Base-by-base conservation (phyloP, 2,329 filamentous ascomycete genomes). In the Chaetomiaceae sp. region DNA sequence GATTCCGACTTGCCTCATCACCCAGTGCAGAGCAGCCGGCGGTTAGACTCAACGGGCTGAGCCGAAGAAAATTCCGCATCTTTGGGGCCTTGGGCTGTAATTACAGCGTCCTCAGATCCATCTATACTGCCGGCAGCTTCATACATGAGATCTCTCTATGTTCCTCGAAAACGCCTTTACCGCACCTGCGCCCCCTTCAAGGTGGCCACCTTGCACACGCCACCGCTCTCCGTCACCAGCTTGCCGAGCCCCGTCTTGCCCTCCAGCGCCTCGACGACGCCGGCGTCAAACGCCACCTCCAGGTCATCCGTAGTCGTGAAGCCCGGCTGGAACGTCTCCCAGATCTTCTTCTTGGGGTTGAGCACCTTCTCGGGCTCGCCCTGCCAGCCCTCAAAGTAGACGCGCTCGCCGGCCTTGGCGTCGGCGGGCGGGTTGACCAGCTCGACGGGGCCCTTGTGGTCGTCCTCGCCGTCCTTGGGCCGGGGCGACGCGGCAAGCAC, bases 301-400 rank as follows among this genome's bases (percentile, higher is more conserved):
- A 92, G 77, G 43, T 71, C 73, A 7, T 87, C 86, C 1, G 87
- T 95, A 7, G 92, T 99, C 27, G 89, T 95, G 75, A 97, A 97
- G 0, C 92, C 94, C 1, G 91, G 91, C 79, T 97, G 92, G 74
- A 96, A 89, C 9, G 81, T 89, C 79, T 99, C 94, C 91, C 92
- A 97, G 57, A 97, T 78, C 85, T 97, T 97, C 85, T 97, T 99
- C 86, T 99, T 99, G 54, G 94, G 94, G 80, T 97, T 99, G 54
- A 99, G 80, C 47, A 92, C 83, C 58, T 86, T 87, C 80, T 99
- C 94, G 0, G 94, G 91, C 77, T 95, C 88, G 55, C 90, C 91
- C 71, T 89, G 80, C 85, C 89, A 99, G 44, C 94, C 94, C 69
- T 97, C 89, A 68, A 99, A 99, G 79, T 80, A 91, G 47, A 97